These are phyloP conservation scores for Phyllosticta citriasiana DNA, from an alignment of 2,329 filamentous ascomycete genomes.

Conservation along the genomic window DNA sequence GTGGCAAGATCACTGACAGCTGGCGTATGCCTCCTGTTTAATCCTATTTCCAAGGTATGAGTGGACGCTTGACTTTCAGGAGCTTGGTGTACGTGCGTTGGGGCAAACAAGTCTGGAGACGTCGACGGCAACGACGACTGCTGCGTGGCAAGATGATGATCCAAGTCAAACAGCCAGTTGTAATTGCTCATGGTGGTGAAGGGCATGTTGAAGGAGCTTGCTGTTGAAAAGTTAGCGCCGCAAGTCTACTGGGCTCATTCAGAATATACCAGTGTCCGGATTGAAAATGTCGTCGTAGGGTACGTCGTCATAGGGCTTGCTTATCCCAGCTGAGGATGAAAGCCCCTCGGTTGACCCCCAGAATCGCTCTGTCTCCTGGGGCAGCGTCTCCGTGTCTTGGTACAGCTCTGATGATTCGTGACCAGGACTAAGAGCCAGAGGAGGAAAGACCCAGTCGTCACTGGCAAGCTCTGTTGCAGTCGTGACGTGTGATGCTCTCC, in stretches of 20 bases:
- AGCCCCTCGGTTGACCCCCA: slow-evolving; percentile 23
- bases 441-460: slow-evolving; percentile 8
- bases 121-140: slow-evolving; percentile 10
- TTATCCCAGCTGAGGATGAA: neutral
- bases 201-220: slow-evolving; percentile 55
- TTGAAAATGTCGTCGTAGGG: slow-evolving; percentile 47
- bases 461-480: slow-evolving; percentile 14
- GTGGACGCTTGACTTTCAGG: slow-evolving; percentile 8
- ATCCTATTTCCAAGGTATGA: slow-evolving; percentile 11
- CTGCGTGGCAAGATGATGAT: slow-evolving; percentile 20
- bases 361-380: slow-evolving; percentile 20
- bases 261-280: slow-evolving; percentile 42
- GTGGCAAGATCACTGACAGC: slow-evolving; percentile 5
- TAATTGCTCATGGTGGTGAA: slow-evolving; percentile 55
- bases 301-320: slow-evolving; percentile 15
- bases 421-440: slow-evolving; percentile 9
- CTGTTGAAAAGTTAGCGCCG: slow-evolving; percentile 17
- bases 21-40: slow-evolving; percentile 10
- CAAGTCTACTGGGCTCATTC: slow-evolving; percentile 1
- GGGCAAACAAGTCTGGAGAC: slow-evolving; percentile 16
- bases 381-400: slow-evolving; percentile 16
- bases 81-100: slow-evolving; percentile 12
- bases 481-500: slow-evolving; percentile 20
- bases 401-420: slow-evolving; percentile 15
- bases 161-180: slow-evolving; percentile 51